phyloP scores from a whole-genome alignment of 2,329 filamentous ascomycete species.

The Xylariaceae sp. region DNA sequence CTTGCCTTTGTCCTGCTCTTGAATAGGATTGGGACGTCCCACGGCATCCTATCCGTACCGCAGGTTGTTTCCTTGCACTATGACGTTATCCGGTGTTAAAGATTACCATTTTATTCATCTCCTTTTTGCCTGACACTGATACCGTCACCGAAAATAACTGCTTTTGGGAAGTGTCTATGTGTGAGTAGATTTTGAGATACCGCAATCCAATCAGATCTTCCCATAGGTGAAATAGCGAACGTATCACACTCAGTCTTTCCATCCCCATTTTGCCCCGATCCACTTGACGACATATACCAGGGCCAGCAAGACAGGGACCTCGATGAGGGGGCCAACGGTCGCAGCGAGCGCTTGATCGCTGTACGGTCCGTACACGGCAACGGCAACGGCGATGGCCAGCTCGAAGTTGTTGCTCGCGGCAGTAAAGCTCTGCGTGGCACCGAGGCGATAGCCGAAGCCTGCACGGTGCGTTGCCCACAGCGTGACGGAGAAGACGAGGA shows the following conservation, averaged over 20 bases:
- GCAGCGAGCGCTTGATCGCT: conserved; percentile 77
- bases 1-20: too few relatives aligned
- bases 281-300: conserved; percentile 70
- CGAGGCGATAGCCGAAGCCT: conserved; percentile 69
- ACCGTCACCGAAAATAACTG: too few relatives aligned
- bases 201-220: too few relatives aligned
- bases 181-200: too few relatives aligned
- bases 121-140: too few relatives aligned
- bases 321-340: conserved; percentile 79
- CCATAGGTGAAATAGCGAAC: too few relatives aligned
- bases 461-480: conserved; percentile 55
- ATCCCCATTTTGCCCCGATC: conserved; percentile 49
- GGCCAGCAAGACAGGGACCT: conserved; percentile 74
- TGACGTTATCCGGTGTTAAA: too few relatives aligned
- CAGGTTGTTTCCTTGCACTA: too few relatives aligned
- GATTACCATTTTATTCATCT: too few relatives aligned
- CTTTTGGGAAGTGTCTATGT: too few relatives aligned
- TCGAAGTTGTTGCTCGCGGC: conserved; percentile 93
- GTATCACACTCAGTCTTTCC: conserved; percentile 36
- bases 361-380: conserved; percentile 71
- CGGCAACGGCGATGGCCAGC: conserved; percentile 80
- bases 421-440: conserved; percentile 76
- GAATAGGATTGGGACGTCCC: too few relatives aligned
- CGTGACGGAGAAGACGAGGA: conserved; percentile 66
- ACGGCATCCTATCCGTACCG: too few relatives aligned